Conservation (phyloP, 768 basidiomycete genomes). For the Cystoderma amianthinum region DNA sequence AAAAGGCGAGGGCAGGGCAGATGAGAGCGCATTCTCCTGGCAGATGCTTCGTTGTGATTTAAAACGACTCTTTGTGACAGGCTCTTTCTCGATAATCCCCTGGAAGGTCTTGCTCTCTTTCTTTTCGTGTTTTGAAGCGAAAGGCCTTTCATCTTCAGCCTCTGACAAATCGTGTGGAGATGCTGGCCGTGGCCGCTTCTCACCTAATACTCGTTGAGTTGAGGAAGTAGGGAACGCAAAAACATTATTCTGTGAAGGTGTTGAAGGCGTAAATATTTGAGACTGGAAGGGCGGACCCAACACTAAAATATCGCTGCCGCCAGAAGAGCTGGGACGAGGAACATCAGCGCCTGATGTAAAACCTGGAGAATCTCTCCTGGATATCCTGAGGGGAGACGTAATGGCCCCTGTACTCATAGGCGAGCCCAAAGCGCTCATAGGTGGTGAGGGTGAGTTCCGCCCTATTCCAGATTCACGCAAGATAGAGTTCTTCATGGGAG, state of each 20-base stretch:
- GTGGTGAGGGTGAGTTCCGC: constrained; percentile 43
- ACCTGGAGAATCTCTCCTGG: constrained; percentile 55
- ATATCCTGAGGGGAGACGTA: constrained; percentile 66
- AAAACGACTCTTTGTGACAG: constrained; percentile 82
- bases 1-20: constrained; percentile 19
- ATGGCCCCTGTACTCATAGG: constrained; percentile 26
- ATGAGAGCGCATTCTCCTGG: constrained; percentile 18
- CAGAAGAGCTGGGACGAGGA: constrained; percentile 67
- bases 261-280: constrained; percentile 45
- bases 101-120: constrained; percentile 72
- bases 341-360: constrained; percentile 39
- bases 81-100: constrained; percentile 66
- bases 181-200: constrained; percentile 68
- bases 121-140: constrained; percentile 63
- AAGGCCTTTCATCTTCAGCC: constrained; percentile 62
- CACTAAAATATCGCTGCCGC: constrained; percentile 74
- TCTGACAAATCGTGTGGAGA: constrained; percentile 69
- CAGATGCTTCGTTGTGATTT: too few relatives aligned
- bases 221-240: constrained; percentile 21
- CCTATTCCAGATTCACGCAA: constrained; percentile 58
- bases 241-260: constrained; percentile 28
- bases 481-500: constrained; percentile 58
- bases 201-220: constrained; percentile 58
- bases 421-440: constrained; percentile 22
- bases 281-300: constrained; percentile 83